phyloP scores from a whole-genome alignment of 306 rosid species.

The Prunus persica region DNA sequence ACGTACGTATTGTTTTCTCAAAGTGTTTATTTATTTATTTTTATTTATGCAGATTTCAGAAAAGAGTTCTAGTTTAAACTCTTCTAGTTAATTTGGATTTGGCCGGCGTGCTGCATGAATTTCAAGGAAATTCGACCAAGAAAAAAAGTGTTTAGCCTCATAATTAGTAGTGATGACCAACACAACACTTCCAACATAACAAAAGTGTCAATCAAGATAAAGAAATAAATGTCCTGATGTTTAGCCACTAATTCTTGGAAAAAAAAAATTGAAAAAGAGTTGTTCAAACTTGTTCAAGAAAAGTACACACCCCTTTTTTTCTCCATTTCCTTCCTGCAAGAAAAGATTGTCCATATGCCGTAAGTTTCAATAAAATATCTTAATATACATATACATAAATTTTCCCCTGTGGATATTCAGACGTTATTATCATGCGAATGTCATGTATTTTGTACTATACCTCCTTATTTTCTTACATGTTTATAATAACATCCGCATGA shows the following conservation, averaged over 20 bases:
- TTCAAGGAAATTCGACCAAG: background rate
- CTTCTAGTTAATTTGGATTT: too few relatives aligned
- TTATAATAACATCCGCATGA: too few relatives aligned
- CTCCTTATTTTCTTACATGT: accelerated
- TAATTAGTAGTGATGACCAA: background rate
- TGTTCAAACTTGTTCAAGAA: background rate
- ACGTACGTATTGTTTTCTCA: too few relatives aligned
- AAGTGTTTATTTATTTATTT: too few relatives aligned
- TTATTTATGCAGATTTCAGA: too few relatives aligned
- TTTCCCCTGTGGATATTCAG: accelerated
- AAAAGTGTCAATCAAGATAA: background rate
- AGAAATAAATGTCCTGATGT: background rate
- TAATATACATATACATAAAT: too few relatives aligned
- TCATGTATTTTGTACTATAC: too few relatives aligned
- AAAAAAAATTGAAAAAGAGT: background rate
- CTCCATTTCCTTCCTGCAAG: background rate
- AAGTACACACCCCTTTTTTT: background rate
- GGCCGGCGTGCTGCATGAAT: background rate
- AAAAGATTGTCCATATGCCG: background rate
- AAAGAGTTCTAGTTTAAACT: too few relatives aligned
- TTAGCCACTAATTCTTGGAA: background rate
- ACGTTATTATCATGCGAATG: too few relatives aligned
- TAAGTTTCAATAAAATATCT: too few relatives aligned
- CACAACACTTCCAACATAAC: background rate
- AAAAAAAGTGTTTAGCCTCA: background rate